A percentile compares a stretch with the other conserved stretches of the same genome.
These are phyloP conservation scores for Pisolithus microcarpus DNA, from an alignment of 768 basidiomycete genomes.

Conservation along the genomic window DNA sequence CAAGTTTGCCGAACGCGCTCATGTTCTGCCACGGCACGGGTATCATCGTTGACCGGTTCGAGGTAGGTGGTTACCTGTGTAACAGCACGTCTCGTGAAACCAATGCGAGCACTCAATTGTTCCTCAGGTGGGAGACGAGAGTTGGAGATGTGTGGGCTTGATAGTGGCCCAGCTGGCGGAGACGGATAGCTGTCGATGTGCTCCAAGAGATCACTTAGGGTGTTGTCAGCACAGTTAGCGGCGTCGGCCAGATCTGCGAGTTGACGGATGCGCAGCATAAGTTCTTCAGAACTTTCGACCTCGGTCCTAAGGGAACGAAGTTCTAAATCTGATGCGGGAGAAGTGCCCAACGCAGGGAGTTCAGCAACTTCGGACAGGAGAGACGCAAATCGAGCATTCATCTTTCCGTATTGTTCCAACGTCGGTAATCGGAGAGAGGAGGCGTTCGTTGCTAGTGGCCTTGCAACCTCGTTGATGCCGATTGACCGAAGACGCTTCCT, in stretches of 20 bases:
- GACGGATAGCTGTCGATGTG: conserved; percentile 81
- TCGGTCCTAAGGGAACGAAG: conserved; percentile 56
- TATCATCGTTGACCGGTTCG: conserved; percentile 45
- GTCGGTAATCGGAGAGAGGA: conserved; percentile 45
- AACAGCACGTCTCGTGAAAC: conserved; percentile 53
- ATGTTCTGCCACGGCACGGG: conserved; percentile 52
- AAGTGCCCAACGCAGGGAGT: conserved; percentile 39
- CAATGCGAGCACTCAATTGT: conserved; percentile 54
- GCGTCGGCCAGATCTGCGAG: conserved; percentile 48
- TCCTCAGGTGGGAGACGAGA: conserved; percentile 50
- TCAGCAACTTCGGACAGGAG: conserved; percentile 40
- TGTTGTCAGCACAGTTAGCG: conserved; percentile 57
- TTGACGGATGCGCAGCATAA: conserved; percentile 45
- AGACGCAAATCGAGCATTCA: conserved; percentile 40
- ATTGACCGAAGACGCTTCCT: conserved; percentile 58
- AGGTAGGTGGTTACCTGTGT: conserved; percentile 39
- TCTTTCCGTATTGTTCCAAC: conserved; percentile 37
- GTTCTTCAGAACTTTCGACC: conserved; percentile 40
- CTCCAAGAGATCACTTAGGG: conserved; percentile 77
- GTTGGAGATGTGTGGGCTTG: conserved; percentile 42
- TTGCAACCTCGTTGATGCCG: conserved; percentile 47
- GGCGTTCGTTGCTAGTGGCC: conserved; percentile 30
- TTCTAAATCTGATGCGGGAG: conserved; percentile 45
- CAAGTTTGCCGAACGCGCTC: conserved; percentile 72
- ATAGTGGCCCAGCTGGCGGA: conserved; percentile 42